Percentiles rank a stretch among this genome's conserved stretches.
Evolutionary conservation across 371 early-diverging fungal species (phyloP).

Genomic region (Homolaphlyctis polyrhiza): DNA sequence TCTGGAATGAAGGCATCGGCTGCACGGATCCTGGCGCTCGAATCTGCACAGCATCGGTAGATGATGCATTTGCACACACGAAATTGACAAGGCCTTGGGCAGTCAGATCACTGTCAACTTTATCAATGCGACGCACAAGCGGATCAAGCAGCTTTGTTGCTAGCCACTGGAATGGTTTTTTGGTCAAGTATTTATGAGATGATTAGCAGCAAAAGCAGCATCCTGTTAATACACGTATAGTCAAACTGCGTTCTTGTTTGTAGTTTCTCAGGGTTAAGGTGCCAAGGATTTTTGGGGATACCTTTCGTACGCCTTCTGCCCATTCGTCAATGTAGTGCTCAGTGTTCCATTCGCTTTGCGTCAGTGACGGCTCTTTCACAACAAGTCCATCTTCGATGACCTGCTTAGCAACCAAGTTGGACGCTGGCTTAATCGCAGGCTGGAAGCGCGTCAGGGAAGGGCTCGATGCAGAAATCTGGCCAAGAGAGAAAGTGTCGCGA

Average conservation of each 20-base stretch:
- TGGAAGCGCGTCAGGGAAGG: conserved; percentile 17
- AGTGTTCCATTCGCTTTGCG: conserved; percentile 18
- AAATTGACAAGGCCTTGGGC: conserved; percentile 15
- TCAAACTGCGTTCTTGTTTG: too few species aligned
- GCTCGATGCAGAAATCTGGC: not conserved
- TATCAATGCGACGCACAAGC: conserved; percentile 19
- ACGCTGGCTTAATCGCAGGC: conserved; percentile 13
- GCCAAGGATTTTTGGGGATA: too few species aligned
- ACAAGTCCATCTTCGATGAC: conserved; percentile 31
- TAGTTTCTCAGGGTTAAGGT: too few species aligned
- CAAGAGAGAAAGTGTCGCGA: not conserved
- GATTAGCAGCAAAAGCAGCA: too few species aligned
- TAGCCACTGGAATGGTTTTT: conserved; percentile 33
- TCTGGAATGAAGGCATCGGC: too few species aligned
- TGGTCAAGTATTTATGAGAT: too few species aligned
- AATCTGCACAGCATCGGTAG: not conserved
- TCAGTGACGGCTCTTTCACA: conserved; percentile 22
- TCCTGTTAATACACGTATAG: too few species aligned
- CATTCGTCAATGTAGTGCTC: conserved; percentile 26
- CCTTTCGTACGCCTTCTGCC: conserved; percentile 31
- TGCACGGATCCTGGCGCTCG: too few species aligned
- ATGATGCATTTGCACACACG: conserved; percentile 7
- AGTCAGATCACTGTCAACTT: conserved; percentile 12
- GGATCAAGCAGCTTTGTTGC: conserved; percentile 22
- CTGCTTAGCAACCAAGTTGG: conserved; percentile 14